Evolutionary conservation across 2,329 filamentous ascomycete genomes (phyloP).

Genomic region (Rhexocercosporidium sp.): DNA sequence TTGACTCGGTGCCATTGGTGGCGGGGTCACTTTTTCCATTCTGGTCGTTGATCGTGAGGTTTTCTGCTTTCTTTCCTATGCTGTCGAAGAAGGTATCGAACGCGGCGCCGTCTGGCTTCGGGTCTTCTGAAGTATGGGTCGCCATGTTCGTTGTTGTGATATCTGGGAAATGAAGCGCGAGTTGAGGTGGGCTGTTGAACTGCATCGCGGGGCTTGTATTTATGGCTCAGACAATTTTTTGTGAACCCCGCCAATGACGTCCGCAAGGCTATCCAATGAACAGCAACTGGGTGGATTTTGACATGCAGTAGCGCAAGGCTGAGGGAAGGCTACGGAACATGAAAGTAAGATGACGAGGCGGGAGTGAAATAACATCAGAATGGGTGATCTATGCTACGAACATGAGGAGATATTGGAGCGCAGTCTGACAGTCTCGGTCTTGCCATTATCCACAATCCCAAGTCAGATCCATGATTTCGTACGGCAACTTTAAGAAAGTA

Average conservation of each 20-base stretch:
- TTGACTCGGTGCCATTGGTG: conserved; percentile 26
- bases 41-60: conserved; percentile 48
- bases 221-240: conserved; percentile 21
- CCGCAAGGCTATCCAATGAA: conserved; percentile 27
- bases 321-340: conserved; percentile 21
- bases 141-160: conserved; percentile 47
- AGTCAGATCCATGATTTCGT: not conserved
- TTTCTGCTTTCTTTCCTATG: conserved; percentile 65
- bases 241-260: conserved; percentile 5
- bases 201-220: conserved; percentile 25
- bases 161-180: conserved; percentile 7
- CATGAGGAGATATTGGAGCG: not conserved
- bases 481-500: not conserved
- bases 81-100: conserved; percentile 65
- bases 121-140: conserved; percentile 46
- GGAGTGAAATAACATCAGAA: not conserved
- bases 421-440: too few relatives aligned
- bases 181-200: conserved; percentile 28
- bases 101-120: conserved; percentile 47
- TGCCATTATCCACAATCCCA: not conserved
- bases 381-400: not conserved
- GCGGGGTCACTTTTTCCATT: conserved; percentile 44
- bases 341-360: not conserved
- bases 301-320: conserved; percentile 25
- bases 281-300: not conserved